Evolutionary conservation across 2,329 filamentous ascomycete species (phyloP), one percentile per base, ranked within the genome.

Genomic region (Ophiocordyceps robertsii): DNA sequence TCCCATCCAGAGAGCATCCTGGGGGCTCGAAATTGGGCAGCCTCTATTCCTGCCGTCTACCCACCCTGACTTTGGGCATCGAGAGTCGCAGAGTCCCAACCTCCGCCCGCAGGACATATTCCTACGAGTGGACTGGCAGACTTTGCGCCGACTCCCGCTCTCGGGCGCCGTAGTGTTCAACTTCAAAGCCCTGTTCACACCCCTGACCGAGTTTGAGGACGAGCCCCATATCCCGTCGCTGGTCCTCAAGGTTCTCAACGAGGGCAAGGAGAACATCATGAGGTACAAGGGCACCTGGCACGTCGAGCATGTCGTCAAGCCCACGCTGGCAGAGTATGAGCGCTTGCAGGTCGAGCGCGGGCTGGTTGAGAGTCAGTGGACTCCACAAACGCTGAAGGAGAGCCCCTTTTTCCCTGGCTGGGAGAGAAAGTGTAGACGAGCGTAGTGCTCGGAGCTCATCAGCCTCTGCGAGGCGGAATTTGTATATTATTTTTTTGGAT

Each of bases 61-160:
- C 1, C 70, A 85, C 50, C 73, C 76, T 0, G 77, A 84, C 44
- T 78, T 80, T 51, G 60, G 65, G 35, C 67, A 77, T 30, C 75
- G 83, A 16, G 62, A 68, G 1, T 56, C 62, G 1, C 82, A 89
- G 48, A 66, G 75, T 38, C 63, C 70, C 0, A 60, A 65, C 17
- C 64, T 90, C 6, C 63, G 61, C 1, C 55, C 77, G 2, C 68
- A 74, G 0, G 73, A 84, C 30, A 67, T 84, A 48, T 66, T 82
- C 46, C 65, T 94, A 1, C 75, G 87, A 5, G 85, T 92, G 2
- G 87, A 94, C 58, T 93, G 86, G 84, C 88, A 94, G 61, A 94
- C 87, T 0, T 65, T 94, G 4, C 77, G 87, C 2, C 75, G 87
- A 3, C 64, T 94, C 0, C 86, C 87, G 0, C 66, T 94, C 0